A percentile compares a stretch with the other conserved stretches of the same genome.
phyloP scores from a whole-genome alignment of 2,329 filamentous ascomycete genomes.

The Verticillium tricorpus region DNA sequence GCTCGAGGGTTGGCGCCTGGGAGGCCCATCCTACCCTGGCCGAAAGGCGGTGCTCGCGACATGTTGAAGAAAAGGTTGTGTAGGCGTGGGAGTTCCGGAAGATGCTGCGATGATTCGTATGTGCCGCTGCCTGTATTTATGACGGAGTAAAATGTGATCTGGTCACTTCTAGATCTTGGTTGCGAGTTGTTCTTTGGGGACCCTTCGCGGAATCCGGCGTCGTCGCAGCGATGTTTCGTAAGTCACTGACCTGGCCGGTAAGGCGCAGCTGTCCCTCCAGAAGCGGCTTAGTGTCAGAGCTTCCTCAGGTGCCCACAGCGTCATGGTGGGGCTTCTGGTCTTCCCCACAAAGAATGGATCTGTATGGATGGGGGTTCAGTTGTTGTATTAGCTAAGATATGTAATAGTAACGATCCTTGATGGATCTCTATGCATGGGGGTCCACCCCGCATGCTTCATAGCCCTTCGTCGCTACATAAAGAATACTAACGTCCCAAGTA shows the following conservation, averaged over 20 bases:
- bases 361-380: no score
- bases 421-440: no score
- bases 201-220: background rate
- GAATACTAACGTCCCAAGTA: no score
- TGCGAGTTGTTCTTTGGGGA: background rate
- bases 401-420: no score
- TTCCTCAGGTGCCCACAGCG: background rate
- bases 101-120: background rate
- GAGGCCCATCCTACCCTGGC: constrained; percentile 17
- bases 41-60: constrained; percentile 25
- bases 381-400: no score
- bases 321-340: background rate
- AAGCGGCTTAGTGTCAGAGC: background rate
- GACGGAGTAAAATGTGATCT: background rate
- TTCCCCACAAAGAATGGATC: no score
- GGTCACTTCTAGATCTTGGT: background rate
- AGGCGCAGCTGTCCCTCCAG: background rate
- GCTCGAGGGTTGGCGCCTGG: constrained; percentile 23
- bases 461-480: no score
- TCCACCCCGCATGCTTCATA: no score
- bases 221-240: constrained; percentile 1
- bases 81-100: background rate
- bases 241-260: background rate
- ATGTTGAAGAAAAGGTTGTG: constrained; percentile 14
- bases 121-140: no score